Percentiles rank a stretch among this genome's conserved stretches.
These are phyloP conservation scores for Agroathelia rolfsii DNA, from an alignment of 1,284 basidiomycete genomes.

Conservation along the genomic window DNA sequence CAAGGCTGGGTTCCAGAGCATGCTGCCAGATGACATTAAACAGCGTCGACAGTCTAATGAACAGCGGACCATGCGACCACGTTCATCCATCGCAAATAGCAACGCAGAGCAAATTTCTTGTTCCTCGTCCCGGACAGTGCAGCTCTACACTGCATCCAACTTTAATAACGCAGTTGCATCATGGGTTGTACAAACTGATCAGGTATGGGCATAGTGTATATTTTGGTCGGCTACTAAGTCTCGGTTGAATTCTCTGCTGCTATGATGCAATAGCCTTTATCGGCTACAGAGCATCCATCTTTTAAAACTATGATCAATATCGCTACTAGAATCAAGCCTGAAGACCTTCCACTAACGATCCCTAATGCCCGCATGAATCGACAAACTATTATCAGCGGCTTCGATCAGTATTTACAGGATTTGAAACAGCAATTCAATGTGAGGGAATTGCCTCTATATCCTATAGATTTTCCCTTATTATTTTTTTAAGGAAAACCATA, in stretches of 20 bases:
- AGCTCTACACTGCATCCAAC: too few relatives aligned
- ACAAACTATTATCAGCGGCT: constrained; percentile 22
- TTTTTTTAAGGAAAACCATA: constrained; percentile 17
- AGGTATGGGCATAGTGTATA: constrained; percentile 23
- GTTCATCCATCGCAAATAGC: constrained; percentile 4
- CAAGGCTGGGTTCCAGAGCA: constrained; percentile 13
- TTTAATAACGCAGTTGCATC: constrained; percentile 21
- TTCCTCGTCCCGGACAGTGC: constrained; percentile 21
- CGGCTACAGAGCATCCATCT: constrained; percentile 19
- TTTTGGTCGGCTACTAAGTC: constrained; percentile 1
- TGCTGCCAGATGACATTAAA: constrained; percentile 12
- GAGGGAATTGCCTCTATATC: constrained; percentile 10
- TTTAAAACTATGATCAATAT: constrained; percentile 23
- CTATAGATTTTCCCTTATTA: neutral
- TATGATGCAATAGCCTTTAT: constrained; percentile 17
- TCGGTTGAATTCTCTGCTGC: neutral
- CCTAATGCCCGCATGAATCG: constrained; percentile 17
- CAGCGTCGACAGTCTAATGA: constrained; percentile 8
- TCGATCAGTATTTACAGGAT: constrained; percentile 20
- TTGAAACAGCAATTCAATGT: constrained; percentile 21
- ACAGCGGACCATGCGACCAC: constrained; percentile 8
- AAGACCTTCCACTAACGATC: too few relatives aligned
- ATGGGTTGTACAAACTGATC: constrained; percentile 28
- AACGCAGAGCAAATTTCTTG: constrained; percentile 8
- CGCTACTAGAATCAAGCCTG: constrained; percentile 19